Conservation (phyloP, 176 grass and related monocot genomes). For the Areca catechu region DNA sequence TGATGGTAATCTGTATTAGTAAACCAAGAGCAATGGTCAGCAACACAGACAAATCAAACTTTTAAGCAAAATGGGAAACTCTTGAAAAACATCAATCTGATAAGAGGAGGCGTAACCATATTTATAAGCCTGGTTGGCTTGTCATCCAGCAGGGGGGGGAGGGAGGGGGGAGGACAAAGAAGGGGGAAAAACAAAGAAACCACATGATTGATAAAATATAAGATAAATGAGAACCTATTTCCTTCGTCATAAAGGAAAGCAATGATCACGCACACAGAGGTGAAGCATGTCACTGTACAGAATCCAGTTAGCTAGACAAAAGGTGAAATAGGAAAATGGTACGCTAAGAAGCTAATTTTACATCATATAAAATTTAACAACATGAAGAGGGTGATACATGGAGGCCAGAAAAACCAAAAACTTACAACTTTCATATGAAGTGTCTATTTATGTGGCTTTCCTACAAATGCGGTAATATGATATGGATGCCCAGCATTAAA, state of each 20-base stretch:
- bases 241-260: not conserved
- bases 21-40: too few species aligned
- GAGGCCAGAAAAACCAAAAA: conserved; percentile 1
- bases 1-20: too few species aligned
- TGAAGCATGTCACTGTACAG: not conserved
- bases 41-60: too few species aligned
- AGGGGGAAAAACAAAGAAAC: too few species aligned
- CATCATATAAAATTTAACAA: not conserved
- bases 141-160: too few species aligned
- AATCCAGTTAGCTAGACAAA: conserved; percentile 6
- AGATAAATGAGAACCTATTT: not conserved
- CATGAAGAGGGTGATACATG: conserved; percentile 3
- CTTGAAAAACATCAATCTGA: too few species aligned
- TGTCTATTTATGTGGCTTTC: conserved; percentile 9
- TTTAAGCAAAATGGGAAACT: too few species aligned
- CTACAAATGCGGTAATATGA: not conserved
- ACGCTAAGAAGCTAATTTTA: conserved; percentile 4
- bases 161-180: too few species aligned
- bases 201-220: not conserved
- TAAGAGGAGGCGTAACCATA: too few species aligned
- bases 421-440: conserved; percentile 4
- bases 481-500: too few species aligned
- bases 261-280: not conserved
- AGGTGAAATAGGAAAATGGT: not conserved
- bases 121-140: too few species aligned